A percentile compares a stretch with the other conserved stretches of the same genome.
Conservation (phyloP, 805 yeast genomes). For the Wickerhamiella parazyma region DNA sequence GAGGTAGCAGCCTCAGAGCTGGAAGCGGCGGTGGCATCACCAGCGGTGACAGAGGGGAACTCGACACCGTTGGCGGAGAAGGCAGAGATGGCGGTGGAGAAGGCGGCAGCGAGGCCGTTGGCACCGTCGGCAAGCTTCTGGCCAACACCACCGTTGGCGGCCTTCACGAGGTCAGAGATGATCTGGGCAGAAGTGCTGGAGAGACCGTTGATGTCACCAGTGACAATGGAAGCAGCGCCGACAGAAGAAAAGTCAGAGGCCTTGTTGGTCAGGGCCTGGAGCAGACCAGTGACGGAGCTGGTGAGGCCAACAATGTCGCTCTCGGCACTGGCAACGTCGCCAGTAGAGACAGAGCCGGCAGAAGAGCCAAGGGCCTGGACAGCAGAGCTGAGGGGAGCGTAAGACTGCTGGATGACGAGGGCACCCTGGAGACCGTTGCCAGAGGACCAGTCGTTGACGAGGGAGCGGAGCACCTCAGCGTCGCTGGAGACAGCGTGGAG, state of each 20-base stretch:
- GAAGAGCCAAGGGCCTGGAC: conserved; percentile 12
- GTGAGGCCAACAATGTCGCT: conserved; percentile 6
- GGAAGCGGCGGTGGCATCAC: conserved; percentile 9
- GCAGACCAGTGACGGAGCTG: conserved; percentile 12
- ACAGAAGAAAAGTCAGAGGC: conserved; percentile 16
- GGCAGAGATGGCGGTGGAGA: conserved; percentile 4
- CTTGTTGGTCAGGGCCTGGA: conserved; percentile 16
- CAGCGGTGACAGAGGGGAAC: conserved; percentile 10
- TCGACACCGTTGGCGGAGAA: conserved; percentile 7
- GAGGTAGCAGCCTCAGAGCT: conserved; percentile 7
- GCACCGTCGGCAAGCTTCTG: conserved; percentile 13
- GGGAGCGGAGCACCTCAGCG: conserved; percentile 31
- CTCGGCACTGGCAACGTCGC: conserved; percentile 10
- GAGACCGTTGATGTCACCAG: conserved; percentile 17
- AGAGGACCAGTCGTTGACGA: conserved; percentile 12
- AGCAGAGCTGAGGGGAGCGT: conserved; percentile 16
- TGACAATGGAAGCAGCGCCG: conserved; percentile 18
- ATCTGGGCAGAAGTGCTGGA: conserved; percentile 16
- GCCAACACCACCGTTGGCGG: conserved; percentile 10
- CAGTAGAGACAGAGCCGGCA: conserved; percentile 8
- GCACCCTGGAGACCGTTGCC: conserved; percentile 22
- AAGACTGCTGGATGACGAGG: conserved; percentile 20
- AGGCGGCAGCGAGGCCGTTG: conserved; percentile 6
- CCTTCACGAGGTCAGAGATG: conserved; percentile 9
- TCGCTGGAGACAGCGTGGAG: conserved; percentile 28